Evolutionary conservation across 225 moss, liverwort and hornwort genomes (phyloP), one percentile per base, ranked within the genome.

Genomic region (Physcomitrium patens): DNA sequence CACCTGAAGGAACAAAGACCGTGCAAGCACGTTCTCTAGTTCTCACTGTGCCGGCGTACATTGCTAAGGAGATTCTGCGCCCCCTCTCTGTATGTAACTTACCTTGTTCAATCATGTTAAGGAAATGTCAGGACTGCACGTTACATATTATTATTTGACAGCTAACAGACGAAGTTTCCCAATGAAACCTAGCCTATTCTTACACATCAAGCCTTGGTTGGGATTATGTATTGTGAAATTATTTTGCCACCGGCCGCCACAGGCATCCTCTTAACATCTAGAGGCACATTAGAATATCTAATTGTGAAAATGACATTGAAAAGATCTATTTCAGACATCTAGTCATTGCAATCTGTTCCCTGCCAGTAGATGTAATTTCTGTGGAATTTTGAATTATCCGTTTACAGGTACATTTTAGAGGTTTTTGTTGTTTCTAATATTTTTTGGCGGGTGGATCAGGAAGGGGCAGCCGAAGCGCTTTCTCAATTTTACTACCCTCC

Each of bases 401-500:
- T 47, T 60, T 5, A 24, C 74, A 37, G 8, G 48, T 37, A 41
- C 42, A 67, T 12, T 50, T 10, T 49, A 17, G 41, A 70, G 37
- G 23, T 12, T 24, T 23, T 61, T 20, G 10, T 9, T 12, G 24
- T 76, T 28, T 24, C 27, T 67, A 68, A 71, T 56, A 3, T 17
- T 60, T 44, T 64, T 41, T 26, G 70, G 69, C 12, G 68, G 54
- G 60, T 73, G 31, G 63, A 68, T 2, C 86, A 96, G 96, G 84
- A 87, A 79, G 71, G 67, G 26, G 91, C 95, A 67, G 90, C 90
- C 76, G 86, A 88, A 31, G 90, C 91, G 0, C 79, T 95, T 62
- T 86, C 84, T 63, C 75, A 92, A 73, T 93, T 99, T 74, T 92
- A 95, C 67, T 99, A 99, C 69, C 99, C 99, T 60, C 99, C 99